Evolutionary conservation across 1,284 basidiomycete species (phyloP).

Genomic region (Cutaneotrichosporon curvatum): DNA sequence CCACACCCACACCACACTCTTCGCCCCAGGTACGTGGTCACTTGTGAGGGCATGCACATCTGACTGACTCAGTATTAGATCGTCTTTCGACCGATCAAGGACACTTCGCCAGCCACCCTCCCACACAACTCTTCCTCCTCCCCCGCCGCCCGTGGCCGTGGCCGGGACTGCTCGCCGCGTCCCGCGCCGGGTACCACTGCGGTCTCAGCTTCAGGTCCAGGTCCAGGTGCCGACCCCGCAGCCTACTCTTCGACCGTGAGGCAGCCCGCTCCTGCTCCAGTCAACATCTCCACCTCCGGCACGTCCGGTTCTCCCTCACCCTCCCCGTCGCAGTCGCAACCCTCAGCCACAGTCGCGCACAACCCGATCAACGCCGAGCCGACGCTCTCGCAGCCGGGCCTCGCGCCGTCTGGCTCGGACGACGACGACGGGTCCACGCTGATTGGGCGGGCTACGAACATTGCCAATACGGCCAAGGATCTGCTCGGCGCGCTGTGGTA

Average conservation of each 20-base stretch:
- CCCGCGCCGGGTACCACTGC: too few relatives aligned
- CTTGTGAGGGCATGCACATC: slow-evolving; percentile 11
- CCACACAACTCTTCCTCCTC: slow-evolving; percentile 37
- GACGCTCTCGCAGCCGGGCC: slow-evolving; percentile 10
- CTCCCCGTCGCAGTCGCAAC: slow-evolving; percentile 1
- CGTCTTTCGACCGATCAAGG: slow-evolving; percentile 37
- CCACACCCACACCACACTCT: slow-evolving; percentile 47
- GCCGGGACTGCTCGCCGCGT: too few relatives aligned
- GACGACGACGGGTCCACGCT: slow-evolving; percentile 39
- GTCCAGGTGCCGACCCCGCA: neutral
- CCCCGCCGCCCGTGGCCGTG: slow-evolving; percentile 10
- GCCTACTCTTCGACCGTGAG: too few relatives aligned
- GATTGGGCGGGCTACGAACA: slow-evolving; percentile 44
- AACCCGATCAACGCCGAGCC: neutral
- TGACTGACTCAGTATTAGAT: slow-evolving; percentile 35
- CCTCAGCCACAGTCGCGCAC: neutral
- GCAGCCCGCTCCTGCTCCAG: neutral
- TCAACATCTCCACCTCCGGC: too few relatives aligned
- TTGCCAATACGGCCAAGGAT: slow-evolving; percentile 46
- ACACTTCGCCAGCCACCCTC: slow-evolving; percentile 42
- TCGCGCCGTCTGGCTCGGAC: slow-evolving; percentile 9
- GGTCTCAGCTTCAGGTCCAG: too few relatives aligned
- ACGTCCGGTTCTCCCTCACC: too few relatives aligned
- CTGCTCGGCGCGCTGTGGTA: slow-evolving; percentile 47
- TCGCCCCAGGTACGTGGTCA: slow-evolving; percentile 43